Conservation (phyloP, 140 eudicot genomes). For the Oenanthe javanica region DNA sequence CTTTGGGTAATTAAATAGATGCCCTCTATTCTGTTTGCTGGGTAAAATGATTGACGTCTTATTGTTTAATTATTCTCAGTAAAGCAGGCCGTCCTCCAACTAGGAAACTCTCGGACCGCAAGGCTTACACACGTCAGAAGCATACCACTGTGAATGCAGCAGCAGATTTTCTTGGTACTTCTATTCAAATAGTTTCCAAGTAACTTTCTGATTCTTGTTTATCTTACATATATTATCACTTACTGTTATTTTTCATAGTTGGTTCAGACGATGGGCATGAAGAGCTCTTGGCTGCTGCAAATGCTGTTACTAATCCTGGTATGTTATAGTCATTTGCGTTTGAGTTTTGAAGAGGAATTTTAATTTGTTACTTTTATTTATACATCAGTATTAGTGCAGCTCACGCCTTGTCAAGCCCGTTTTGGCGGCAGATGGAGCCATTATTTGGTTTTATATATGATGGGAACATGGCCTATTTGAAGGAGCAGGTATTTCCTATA, state of each 20-base stretch:
- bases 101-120: conserved; percentile 82
- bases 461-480: conserved; percentile 45
- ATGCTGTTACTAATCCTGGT: conserved; percentile 61
- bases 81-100: conserved; percentile 75
- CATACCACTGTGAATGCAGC: conserved; percentile 43
- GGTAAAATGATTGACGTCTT: conserved; percentile 4
- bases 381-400: conserved; percentile 32
- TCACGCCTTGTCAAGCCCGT: conserved; percentile 51
- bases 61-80: conserved; percentile 28
- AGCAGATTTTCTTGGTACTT: conserved; percentile 69
- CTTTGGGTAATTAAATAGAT: not conserved
- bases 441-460: conserved; percentile 62
- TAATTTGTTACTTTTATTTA: conserved; percentile 10
- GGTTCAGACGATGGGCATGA: conserved; percentile 78
- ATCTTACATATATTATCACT: conserved; percentile 8
- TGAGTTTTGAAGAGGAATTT: not conserved
- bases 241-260: conserved; percentile 29
- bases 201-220: not conserved
- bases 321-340: conserved; percentile 17
- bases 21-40: not conserved
- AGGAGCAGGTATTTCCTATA: conserved; percentile 47
- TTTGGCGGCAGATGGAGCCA: conserved; percentile 88
- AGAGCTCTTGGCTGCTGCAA: conserved; percentile 76
- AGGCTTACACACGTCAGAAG: conserved; percentile 76
- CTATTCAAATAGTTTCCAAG: not conserved